Evolutionary conservation across 345 rosid species (phyloP).

Genomic region (sweet orange (Citrus sinensis)): DVS_A1.0 CM039162.1:9687001-9687500

Average conservation of each 20-base stretch:
- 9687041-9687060: neutral
- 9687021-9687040: neutral
- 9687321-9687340: no score
- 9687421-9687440: no score
- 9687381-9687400: no score
- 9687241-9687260: neutral
- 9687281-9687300: no score
- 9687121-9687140: neutral
- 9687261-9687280: no score
- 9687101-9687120: neutral
- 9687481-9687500: no score
- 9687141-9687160: neutral
- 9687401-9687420: no score
- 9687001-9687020: neutral
- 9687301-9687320: no score
- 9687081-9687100: neutral
- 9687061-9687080: neutral
- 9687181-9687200: neutral
- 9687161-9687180: neutral
- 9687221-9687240: neutral
- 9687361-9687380: no score
- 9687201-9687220: neutral
- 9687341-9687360: no score
- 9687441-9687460: no score
- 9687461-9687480: no score